A percentile compares a stretch with the other conserved stretches of the same genome.
Evolutionary conservation across 1,284 basidiomycete species (phyloP).

Genomic region (Microbotryum scabiosae): DNA sequence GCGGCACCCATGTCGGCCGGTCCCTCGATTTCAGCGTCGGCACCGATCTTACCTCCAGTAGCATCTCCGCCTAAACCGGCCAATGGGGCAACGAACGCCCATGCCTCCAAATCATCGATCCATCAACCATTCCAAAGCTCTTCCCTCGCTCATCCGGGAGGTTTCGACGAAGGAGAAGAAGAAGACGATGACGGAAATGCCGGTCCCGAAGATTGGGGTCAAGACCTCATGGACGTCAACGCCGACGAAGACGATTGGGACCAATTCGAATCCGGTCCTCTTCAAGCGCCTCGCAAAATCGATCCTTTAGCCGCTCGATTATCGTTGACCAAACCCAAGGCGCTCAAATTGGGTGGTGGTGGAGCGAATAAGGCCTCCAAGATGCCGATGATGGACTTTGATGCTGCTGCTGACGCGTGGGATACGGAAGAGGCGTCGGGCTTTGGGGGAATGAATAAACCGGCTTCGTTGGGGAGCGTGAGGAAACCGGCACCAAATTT

Average conservation of each 20-base stretch:
- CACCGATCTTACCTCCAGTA: background rate
- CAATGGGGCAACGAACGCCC: background rate
- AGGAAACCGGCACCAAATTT: too few relatives aligned
- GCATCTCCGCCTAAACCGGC: background rate
- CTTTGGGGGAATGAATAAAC: too few relatives aligned
- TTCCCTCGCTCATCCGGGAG: slow-evolving; percentile 6
- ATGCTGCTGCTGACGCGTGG: too few relatives aligned
- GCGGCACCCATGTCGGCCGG: slow-evolving; percentile 38
- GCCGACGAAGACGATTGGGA: slow-evolving; percentile 83
- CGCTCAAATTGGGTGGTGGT: background rate
- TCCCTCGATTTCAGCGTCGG: slow-evolving; percentile 11
- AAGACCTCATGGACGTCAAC: slow-evolving; percentile 81
- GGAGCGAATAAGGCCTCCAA: slow-evolving; percentile 5
- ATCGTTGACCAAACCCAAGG: slow-evolving; percentile 11
- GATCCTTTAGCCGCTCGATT: slow-evolving; percentile 24
- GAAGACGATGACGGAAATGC: background rate
- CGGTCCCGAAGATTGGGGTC: slow-evolving; percentile 45
- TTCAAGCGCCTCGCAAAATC: slow-evolving; percentile 4
- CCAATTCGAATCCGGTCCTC: slow-evolving; percentile 29
- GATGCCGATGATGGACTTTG: too few relatives aligned
- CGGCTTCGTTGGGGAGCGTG: too few relatives aligned
- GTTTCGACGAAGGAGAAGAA: slow-evolving; percentile 3
- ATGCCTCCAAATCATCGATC: background rate
- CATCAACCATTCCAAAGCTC: background rate
- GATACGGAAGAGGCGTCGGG: too few relatives aligned